phyloP scores from a whole-genome alignment of 805 yeast species.

The Debaryomyces tyrocola region DNA sequence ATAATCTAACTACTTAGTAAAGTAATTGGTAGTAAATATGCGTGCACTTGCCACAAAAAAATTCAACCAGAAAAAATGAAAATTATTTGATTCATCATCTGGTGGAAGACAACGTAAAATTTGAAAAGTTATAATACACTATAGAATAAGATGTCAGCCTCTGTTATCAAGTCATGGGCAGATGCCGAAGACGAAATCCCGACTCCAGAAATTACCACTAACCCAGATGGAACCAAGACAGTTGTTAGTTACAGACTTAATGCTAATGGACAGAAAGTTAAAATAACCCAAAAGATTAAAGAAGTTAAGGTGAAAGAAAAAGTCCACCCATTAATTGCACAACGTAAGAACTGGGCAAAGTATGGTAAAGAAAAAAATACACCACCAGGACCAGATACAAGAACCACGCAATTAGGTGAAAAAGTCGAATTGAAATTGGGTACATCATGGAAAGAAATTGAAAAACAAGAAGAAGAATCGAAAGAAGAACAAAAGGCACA shows the following conservation, averaged over 20 bases:
- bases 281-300: constrained; percentile 81
- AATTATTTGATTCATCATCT: not conserved
- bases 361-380: constrained; percentile 77
- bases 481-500: constrained; percentile 45
- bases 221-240: constrained; percentile 88
- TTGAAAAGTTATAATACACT: not conserved
- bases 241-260: constrained; percentile 74
- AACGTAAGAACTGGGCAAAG: constrained; percentile 82
- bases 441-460: constrained; percentile 74
- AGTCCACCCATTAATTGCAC: constrained; percentile 85
- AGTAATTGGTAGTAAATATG: not conserved
- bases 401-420: constrained; percentile 88
- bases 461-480: constrained; percentile 66
- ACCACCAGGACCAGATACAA: constrained; percentile 82
- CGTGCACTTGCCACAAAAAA: not conserved
- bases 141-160: constrained; percentile 24
- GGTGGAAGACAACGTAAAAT: not conserved
- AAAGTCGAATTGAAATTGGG: constrained; percentile 74
- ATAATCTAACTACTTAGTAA: not conserved
- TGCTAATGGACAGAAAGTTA: constrained; percentile 79
- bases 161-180: constrained; percentile 60
- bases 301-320: constrained; percentile 74
- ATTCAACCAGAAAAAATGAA: not conserved
- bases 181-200: constrained; percentile 73
- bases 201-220: constrained; percentile 70